These are phyloP conservation scores for Nannochloropsis salina DNA, from an alignment of 108 stramenopile species.

Conservation along the genomic window DNA sequence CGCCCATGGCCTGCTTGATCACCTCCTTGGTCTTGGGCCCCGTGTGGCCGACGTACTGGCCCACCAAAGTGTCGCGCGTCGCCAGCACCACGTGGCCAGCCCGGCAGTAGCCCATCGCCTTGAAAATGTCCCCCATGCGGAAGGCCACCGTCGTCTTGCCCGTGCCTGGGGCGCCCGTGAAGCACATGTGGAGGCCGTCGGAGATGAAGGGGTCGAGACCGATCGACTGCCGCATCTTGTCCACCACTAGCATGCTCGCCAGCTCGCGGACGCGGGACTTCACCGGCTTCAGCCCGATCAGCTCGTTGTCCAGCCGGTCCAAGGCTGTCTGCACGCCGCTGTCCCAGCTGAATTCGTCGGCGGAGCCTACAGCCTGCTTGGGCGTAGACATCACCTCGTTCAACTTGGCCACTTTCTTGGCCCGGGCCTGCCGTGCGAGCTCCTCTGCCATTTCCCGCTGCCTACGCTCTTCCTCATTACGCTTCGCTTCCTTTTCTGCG, in stretches of 20 bases:
- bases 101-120: conserved; percentile 94
- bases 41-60: conserved; percentile 98
- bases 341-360: conserved; percentile 97
- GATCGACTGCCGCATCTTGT: conserved; percentile 95
- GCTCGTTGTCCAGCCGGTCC: conserved; percentile 84
- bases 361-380: conserved; percentile 62
- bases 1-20: conserved; percentile 93
- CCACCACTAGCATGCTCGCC: conserved; percentile 89
- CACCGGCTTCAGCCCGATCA: conserved; percentile 84
- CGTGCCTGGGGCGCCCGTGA: conserved; percentile 91
- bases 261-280: conserved; percentile 93
- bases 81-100: conserved; percentile 92
- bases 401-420: conserved; percentile 15
- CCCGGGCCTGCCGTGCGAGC: not conserved
- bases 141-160: conserved; percentile 97
- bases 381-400: not conserved
- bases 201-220: conserved; percentile 82
- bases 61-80: conserved; percentile 93
- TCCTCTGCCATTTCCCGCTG: conserved; percentile 5
- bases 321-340: conserved; percentile 93
- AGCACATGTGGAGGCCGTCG: conserved; percentile 82
- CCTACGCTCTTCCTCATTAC: not conserved
- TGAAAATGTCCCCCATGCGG: conserved; percentile 95
- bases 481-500: not conserved
- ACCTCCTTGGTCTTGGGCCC: conserved; percentile 98